phyloP scores from a whole-genome alignment of 1,284 basidiomycete genomes.

The Ganoderma leucocontextum region DNA sequence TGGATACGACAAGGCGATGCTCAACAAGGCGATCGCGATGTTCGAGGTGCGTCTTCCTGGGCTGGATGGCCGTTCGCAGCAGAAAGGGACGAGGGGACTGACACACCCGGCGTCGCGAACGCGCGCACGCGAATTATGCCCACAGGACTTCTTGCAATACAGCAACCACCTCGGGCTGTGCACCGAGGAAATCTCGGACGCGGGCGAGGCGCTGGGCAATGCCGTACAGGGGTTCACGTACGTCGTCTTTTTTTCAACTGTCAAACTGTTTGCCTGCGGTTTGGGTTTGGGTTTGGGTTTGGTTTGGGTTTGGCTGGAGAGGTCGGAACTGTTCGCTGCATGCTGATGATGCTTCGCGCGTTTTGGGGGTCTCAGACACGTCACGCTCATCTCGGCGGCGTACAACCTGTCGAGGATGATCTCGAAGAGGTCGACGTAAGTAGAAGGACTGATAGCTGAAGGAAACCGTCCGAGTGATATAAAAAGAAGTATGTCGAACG shows the following conservation, averaged over 20 bases:
- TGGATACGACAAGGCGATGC: slow-evolving; percentile 71
- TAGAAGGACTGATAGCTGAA: no score
- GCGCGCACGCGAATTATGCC: not conserved
- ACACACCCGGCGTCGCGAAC: not conserved
- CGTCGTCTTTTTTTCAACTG: slow-evolving; percentile 40
- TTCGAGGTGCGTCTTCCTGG: slow-evolving; percentile 69
- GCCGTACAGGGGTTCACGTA: slow-evolving; percentile 90
- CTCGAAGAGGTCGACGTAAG: slow-evolving; percentile 14
- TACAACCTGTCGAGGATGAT: slow-evolving; percentile 79
- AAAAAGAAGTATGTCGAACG: not conserved
- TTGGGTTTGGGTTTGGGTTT: no score
- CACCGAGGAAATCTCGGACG: slow-evolving; percentile 83
- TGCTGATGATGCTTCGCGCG: not conserved
- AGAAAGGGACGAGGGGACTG: not conserved
- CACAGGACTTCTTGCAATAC: slow-evolving; percentile 79
- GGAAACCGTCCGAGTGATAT: not conserved
- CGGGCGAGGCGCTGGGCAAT: slow-evolving; percentile 85
- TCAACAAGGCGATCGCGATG: slow-evolving; percentile 79
- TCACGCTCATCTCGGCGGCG: slow-evolving; percentile 83
- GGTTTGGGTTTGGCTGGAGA: no score
- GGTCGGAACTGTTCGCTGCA: not conserved
- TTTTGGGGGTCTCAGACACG: slow-evolving; percentile 59
- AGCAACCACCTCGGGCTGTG: slow-evolving; percentile 89
- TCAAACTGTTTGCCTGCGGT: no score
- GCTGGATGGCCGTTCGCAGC: not conserved